Evolutionary conservation across 345 rosid species (phyloP).

Genomic region (Eucalyptus marginata): DNA sequence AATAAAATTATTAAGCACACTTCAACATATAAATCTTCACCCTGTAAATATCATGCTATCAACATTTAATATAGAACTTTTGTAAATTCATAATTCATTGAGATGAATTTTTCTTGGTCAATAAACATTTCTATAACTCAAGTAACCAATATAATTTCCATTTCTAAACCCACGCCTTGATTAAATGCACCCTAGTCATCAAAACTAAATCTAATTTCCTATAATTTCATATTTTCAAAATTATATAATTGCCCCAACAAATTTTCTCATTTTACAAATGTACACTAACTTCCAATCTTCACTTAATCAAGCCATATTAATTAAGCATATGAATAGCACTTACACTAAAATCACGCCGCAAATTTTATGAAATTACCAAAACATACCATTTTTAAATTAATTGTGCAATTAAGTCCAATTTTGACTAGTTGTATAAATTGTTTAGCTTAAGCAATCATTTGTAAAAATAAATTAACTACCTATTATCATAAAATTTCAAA

Average conservation of each 20-base stretch:
- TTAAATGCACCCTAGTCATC: neutral
- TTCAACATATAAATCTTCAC: too few species aligned
- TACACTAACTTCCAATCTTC: neutral
- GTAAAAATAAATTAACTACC: neutral
- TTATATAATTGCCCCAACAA: neutral
- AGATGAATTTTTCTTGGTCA: neutral
- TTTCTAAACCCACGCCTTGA: neutral
- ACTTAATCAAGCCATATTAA: neutral
- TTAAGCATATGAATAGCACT: too few species aligned
- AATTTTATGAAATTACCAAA: too few species aligned
- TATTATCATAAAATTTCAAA: too few species aligned
- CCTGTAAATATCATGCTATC: neutral
- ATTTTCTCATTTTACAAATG: neutral
- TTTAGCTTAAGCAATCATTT: neutral
- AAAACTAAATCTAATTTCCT: neutral
- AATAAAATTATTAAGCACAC: too few species aligned
- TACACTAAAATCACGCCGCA: too few species aligned
- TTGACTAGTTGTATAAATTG: neutral
- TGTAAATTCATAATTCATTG: neutral
- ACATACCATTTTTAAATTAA: too few species aligned
- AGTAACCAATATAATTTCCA: neutral
- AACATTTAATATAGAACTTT: neutral
- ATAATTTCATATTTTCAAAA: neutral
- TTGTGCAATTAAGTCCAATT: neutral
- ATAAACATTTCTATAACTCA: too few species aligned